Evolutionary conservation across 2,329 filamentous ascomycete genomes (phyloP), one percentile per base, ranked within the genome.

Genomic region (Bertia moriformis): DNA sequence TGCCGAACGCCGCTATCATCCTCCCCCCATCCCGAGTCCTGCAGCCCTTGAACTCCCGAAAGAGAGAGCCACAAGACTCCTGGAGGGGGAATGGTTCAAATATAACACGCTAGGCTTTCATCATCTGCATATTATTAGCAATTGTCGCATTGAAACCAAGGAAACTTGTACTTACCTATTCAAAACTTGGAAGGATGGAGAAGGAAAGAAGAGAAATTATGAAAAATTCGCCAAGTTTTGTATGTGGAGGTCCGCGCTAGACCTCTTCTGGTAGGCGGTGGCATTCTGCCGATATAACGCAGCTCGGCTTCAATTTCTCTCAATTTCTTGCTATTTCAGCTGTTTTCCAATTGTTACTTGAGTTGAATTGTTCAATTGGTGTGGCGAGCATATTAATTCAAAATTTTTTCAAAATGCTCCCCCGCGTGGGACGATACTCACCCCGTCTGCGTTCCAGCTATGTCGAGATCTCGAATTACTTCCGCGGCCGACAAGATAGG

Each of bases 1-100:
- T 95, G 91, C 85, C 89, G 87, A 83, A 95, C 91, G 87, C 91
- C 80, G 73, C 87, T 87, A 78, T 96, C 91, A 98, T 74, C 69
- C 75, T 82, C 65, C 73, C 75, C 63, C 63, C 65, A 67, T 62
- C 62, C 69, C 66, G 66, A 63, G 67, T 63, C 61, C 76, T 72
- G 65, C 63, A 70, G 81, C 85, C 89, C 71, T 91, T 95, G 86
- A 60, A 83, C 87, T 88, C 83, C 78, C 66, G 64, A 71, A 65
- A 75, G 77, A 80, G 82, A 95, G 88, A 89, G 85, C 83, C 74
- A 71, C 66, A 65, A 66, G 66, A 71, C 66, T 67, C 69, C 66
- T 69, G 65, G 62, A 65, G 70, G 63, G 67, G 70, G 67, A 70
- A 83, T 71, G 69, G 60, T 69, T 96, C 91, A 93, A 85, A 78